Evolutionary conservation across 495 filamentous ascomycete genomes (phyloP), one percentile per base, ranked within the genome.

Genomic region (Annulohypoxylon stygium): DNA sequence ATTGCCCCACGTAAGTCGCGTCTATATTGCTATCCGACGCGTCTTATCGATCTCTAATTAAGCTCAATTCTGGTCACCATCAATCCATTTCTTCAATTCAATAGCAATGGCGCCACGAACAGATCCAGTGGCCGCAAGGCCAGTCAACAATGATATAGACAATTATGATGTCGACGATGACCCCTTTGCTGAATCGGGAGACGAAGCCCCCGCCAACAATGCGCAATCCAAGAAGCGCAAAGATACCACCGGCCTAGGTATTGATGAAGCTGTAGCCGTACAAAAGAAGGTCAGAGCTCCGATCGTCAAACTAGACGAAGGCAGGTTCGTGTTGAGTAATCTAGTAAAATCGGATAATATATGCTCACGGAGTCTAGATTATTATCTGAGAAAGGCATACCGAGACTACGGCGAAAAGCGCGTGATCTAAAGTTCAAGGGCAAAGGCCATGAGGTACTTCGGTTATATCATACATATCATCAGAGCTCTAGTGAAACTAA

Each of bases 261-360:
- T 97, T 50, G 95, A 98, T 65, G 91, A 95, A 71, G 93, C 97
- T 74, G 86, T 99, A 69, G 91, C 92, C 70, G 84, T 97, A 8
- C 87, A 85, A 4, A 95, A 90, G 80, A 92, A 91, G 76, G 76
- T 82, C 4, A 86, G 93, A 71, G 88, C 83, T 18, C 92, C 93
- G 6, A 83, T 88, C 61, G 91, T 94, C 0, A 99, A 97, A 80
- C 81, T 99, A 50, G 97, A 99, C 76, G 94, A 97, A 71, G 78
- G 82, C 45, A 87, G 91, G 92, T 94, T 78, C 65, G 84, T 64
- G 20, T 37, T 8, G 2, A 16, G n/a, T 37, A 6, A 51, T 11
- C 7, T 33, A 10, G 1, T 2, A 4, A 30, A 33, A 61, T 23
- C 3, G 43, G 6, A 47, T 36, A 12, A 34, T 61, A 16, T 26